Conservation (phyloP, 352 stramenopile species). For the Globisporangium radiosum region DNA sequence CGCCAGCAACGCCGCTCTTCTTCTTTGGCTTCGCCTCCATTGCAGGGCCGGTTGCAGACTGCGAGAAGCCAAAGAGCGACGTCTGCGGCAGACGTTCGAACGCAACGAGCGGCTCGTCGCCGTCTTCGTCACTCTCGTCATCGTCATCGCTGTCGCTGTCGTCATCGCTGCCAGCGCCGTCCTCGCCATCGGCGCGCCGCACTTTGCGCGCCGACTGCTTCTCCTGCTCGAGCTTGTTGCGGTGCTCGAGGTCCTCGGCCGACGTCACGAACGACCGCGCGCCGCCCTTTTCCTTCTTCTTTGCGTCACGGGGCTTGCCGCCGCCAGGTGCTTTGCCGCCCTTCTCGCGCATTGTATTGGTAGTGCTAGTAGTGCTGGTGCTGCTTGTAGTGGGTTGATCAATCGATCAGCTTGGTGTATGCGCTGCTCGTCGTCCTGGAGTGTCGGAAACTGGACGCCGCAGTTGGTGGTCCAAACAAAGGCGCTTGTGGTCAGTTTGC, state of each 20-base stretch:
- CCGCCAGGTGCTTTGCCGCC: conserved; percentile 34
- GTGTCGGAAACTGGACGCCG: too few relatives aligned
- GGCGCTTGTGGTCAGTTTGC: too few relatives aligned
- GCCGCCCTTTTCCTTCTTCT: conserved; percentile 71
- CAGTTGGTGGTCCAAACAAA: too few relatives aligned
- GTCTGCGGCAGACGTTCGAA: conserved; percentile 77
- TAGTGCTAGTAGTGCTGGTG: neutral
- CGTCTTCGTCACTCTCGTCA: conserved; percentile 23
- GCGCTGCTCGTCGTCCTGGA: too few relatives aligned
- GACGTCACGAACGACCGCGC: conserved; percentile 78
- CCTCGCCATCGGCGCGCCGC: conserved; percentile 40
- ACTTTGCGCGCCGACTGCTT: conserved; percentile 64
- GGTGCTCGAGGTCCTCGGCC: conserved; percentile 74
- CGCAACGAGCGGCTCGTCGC: conserved; percentile 43
- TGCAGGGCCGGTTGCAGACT: conserved; percentile 44
- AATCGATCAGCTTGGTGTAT: too few relatives aligned
- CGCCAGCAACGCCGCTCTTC: conserved; percentile 53
- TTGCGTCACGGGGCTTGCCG: conserved; percentile 33
- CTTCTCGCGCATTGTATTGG: conserved; percentile 48
- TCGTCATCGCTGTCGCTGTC: conserved; percentile 53
- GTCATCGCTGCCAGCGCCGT: conserved; percentile 5
- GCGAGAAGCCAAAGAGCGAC: conserved; percentile 63
- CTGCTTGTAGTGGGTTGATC: too few relatives aligned
- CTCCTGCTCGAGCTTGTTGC: conserved; percentile 66
- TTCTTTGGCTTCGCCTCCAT: conserved; percentile 66